phyloP scores from a whole-genome alignment of 2,329 filamentous ascomycete genomes.

The Aureobasidium pullulans region DNA sequence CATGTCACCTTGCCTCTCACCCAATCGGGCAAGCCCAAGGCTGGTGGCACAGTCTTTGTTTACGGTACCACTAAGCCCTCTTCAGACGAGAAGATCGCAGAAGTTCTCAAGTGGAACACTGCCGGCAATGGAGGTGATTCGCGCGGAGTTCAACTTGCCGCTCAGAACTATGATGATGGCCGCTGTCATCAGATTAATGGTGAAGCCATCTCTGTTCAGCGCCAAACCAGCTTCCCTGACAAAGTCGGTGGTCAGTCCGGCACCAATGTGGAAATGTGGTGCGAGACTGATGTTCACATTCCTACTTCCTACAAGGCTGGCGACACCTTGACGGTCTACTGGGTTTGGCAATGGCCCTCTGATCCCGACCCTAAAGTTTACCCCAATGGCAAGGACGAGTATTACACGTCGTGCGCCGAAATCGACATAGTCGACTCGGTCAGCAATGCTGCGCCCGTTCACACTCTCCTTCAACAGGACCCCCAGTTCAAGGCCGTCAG shows the following conservation, averaged over 20 bases:
- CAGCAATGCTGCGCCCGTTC: slow-evolving; percentile 15
- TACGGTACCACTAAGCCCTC: slow-evolving; percentile 43
- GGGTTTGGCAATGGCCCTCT: slow-evolving; percentile 92
- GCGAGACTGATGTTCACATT: slow-evolving; percentile 73
- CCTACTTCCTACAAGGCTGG: slow-evolving; percentile 57
- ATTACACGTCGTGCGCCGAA: slow-evolving; percentile 53
- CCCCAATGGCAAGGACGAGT: slow-evolving; percentile 45
- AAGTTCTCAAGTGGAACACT: slow-evolving; percentile 72
- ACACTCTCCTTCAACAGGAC: slow-evolving; percentile 34
- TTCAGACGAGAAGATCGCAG: slow-evolving; percentile 49
- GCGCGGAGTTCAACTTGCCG: slow-evolving; percentile 67
- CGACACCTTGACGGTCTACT: slow-evolving; percentile 74
- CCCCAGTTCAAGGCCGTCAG: slow-evolving; percentile 33
- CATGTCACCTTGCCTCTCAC: slow-evolving; percentile 39
- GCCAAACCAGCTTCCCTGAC: slow-evolving; percentile 51
- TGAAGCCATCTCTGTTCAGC: slow-evolving; percentile 50
- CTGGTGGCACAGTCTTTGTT: slow-evolving; percentile 40
- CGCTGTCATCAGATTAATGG: slow-evolving; percentile 76
- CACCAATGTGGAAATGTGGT: slow-evolving; percentile 54
- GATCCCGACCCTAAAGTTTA: slow-evolving; percentile 29
- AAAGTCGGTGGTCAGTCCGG: slow-evolving; percentile 42
- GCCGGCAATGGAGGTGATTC: slow-evolving; percentile 75
- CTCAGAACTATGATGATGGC: slow-evolving; percentile 79
- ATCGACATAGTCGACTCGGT: slow-evolving; percentile 40
- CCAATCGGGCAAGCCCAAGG: slow-evolving; percentile 35